These are phyloP conservation scores for Tricholoma bakamatsutake DNA, from an alignment of 768 basidiomycete species.

Conservation along the genomic window DNA sequence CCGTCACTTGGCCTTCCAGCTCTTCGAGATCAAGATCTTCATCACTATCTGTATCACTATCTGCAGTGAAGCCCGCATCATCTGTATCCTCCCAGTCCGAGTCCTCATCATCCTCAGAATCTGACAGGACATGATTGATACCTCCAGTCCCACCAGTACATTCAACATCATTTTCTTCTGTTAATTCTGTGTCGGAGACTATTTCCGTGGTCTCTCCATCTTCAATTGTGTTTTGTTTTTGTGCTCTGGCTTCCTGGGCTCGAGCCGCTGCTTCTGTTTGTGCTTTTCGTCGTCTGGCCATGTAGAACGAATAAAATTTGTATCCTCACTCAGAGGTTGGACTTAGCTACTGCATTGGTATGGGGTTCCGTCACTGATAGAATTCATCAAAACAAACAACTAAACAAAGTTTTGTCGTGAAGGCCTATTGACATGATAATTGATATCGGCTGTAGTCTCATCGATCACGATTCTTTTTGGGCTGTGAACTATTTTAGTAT, in stretches of 20 bases:
- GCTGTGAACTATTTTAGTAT: no score
- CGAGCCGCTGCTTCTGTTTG: background rate
- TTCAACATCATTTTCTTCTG: background rate
- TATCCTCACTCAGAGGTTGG: no score
- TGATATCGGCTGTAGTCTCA: no score
- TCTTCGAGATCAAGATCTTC: conserved; percentile 4
- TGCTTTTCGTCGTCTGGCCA: background rate
- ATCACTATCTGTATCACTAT: background rate
- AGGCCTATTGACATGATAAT: no score
- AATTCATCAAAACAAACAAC: no score
- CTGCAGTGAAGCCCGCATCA: background rate
- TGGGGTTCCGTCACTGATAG: no score
- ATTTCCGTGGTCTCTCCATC: background rate
- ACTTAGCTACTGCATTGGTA: no score
- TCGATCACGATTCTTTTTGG: no score
- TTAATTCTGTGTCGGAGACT: no score
- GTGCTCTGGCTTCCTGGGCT: background rate
- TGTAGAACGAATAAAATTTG: background rate
- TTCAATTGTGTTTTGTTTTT: background rate
- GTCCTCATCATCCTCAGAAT: background rate
- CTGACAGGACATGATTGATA: background rate
- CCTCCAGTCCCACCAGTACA: background rate
- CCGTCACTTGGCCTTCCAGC: conserved; percentile 4
- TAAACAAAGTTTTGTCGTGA: no score
- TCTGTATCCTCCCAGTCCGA: background rate